Evolutionary conservation across 2,329 filamentous ascomycete genomes (phyloP).

Genomic region (Bipolaris oryzae): DNA sequence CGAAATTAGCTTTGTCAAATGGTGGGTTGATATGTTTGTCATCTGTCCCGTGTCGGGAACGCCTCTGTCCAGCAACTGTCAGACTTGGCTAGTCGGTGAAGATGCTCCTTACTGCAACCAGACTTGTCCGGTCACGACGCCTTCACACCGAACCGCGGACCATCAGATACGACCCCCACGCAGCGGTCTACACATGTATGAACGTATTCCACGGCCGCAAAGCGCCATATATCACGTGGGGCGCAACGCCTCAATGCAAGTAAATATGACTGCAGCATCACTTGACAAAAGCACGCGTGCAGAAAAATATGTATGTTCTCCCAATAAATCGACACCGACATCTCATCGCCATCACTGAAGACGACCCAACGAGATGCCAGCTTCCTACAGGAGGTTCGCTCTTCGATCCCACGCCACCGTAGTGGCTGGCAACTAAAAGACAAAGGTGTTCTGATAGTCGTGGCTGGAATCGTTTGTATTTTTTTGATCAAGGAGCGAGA

Average conservation of each 20-base stretch:
- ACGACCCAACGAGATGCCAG: constrained; percentile 70
- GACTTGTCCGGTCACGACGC: background rate
- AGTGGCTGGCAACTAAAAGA: constrained; percentile 72
- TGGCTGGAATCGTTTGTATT: constrained; percentile 67
- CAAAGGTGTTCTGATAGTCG: constrained; percentile 63
- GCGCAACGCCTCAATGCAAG: background rate
- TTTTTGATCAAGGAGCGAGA: constrained; percentile 64
- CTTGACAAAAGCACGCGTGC: background rate
- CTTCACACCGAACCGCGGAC: background rate
- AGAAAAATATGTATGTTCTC: constrained; percentile 60
- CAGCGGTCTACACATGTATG: background rate
- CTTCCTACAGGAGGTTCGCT: constrained; percentile 67
- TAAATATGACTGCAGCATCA: background rate
- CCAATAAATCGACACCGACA: constrained; percentile 71
- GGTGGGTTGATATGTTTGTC: background rate
- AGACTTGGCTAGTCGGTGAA: background rate
- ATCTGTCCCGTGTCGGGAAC: background rate
- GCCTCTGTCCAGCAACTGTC: background rate
- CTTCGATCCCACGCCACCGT: constrained; percentile 68
- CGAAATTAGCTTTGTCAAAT: background rate
- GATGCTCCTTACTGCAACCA: background rate
- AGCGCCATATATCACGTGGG: background rate
- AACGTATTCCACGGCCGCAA: background rate
- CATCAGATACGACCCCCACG: background rate
- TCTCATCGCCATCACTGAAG: constrained; percentile 74